A percentile compares a stretch with the other conserved stretches of the same genome.
Conservation (phyloP, 495 filamentous ascomycete species). For the Penicillium soppii region DNA sequence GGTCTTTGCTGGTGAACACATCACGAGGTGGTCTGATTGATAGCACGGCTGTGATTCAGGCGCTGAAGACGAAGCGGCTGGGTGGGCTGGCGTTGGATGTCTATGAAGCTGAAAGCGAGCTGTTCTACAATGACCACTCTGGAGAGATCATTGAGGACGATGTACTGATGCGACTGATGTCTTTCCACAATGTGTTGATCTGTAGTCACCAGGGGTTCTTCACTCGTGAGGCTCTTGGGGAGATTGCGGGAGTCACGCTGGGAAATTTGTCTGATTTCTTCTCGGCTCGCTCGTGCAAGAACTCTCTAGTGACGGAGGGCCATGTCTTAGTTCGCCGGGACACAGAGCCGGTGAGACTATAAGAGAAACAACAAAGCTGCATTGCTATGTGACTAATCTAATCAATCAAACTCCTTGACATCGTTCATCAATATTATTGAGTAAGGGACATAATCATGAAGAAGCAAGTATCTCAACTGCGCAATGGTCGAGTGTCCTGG, state of each 20-base stretch:
- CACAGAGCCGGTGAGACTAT: constrained; percentile 37
- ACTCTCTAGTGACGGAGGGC: constrained; percentile 36
- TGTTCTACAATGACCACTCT: constrained; percentile 66
- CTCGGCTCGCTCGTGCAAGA: constrained; percentile 24
- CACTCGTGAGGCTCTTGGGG: constrained; percentile 61
- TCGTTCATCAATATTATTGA: background rate
- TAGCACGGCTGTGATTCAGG: constrained; percentile 55
- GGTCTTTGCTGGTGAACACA: constrained; percentile 64
- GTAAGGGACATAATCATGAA: background rate
- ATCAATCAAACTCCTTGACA: background rate
- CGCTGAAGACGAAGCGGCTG: constrained; percentile 59
- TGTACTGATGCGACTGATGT: constrained; percentile 64
- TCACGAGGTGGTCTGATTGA: constrained; percentile 64
- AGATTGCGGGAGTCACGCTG: constrained; percentile 63
- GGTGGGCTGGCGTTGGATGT: constrained; percentile 81
- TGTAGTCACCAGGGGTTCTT: constrained; percentile 73
- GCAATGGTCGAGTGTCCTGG: constrained; percentile 10
- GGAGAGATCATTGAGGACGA: constrained; percentile 70
- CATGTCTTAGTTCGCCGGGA: constrained; percentile 28
- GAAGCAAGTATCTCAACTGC: constrained; percentile 4
- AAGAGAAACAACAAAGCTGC: background rate
- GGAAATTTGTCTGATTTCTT: constrained; percentile 47
- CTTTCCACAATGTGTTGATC: constrained; percentile 68
- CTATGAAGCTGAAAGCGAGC: constrained; percentile 71
- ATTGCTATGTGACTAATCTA: background rate